phyloP scores from a whole-genome alignment of 2,329 filamentous ascomycete genomes.

The Didymella lethalis region DNA sequence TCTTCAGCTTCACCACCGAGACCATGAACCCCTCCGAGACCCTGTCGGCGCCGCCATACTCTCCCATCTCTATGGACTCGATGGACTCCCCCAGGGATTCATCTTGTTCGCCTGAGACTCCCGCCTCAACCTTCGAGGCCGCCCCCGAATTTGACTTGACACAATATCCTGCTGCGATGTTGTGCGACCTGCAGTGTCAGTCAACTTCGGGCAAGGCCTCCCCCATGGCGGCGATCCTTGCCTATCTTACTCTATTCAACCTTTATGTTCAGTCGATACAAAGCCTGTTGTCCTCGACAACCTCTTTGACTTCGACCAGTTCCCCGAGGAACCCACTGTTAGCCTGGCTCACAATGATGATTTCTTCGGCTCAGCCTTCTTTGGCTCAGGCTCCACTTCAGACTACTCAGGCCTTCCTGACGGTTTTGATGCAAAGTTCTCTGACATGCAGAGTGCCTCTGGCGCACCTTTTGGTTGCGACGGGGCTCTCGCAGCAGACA shows the following conservation, averaged over 20 bases:
- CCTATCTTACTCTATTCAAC: slow-evolving; percentile 49
- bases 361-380: slow-evolving; percentile 48
- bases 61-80: slow-evolving; percentile 50
- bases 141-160: slow-evolving; percentile 80
- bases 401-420: slow-evolving; percentile 49
- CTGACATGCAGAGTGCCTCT: slow-evolving; percentile 56
- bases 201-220: slow-evolving; percentile 63
- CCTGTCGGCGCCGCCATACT: slow-evolving; percentile 43
- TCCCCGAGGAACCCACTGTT: slow-evolving; percentile 45
- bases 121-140: slow-evolving; percentile 52
- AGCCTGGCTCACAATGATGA: slow-evolving; percentile 46
- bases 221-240: slow-evolving; percentile 42
- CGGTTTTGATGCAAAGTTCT: slow-evolving; percentile 52
- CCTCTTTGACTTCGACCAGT: slow-evolving; percentile 53
- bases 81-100: slow-evolving; percentile 51
- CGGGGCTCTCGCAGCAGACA: slow-evolving; percentile 56
- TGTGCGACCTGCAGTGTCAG: slow-evolving; percentile 99
- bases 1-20: slow-evolving; percentile 34
- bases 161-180: slow-evolving; percentile 99
- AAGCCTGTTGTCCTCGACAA: slow-evolving; percentile 48
- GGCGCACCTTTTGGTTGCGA: slow-evolving; percentile 59
- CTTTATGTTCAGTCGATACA: slow-evolving; percentile 50
- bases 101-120: slow-evolving; percentile 51
- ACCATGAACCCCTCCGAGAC: slow-evolving; percentile 50
- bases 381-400: slow-evolving; percentile 38